A percentile compares a stretch with the other conserved stretches of the same genome.
Conservation (phyloP, 164 flowering plant species). For the Brasenia schreberi region DNA sequence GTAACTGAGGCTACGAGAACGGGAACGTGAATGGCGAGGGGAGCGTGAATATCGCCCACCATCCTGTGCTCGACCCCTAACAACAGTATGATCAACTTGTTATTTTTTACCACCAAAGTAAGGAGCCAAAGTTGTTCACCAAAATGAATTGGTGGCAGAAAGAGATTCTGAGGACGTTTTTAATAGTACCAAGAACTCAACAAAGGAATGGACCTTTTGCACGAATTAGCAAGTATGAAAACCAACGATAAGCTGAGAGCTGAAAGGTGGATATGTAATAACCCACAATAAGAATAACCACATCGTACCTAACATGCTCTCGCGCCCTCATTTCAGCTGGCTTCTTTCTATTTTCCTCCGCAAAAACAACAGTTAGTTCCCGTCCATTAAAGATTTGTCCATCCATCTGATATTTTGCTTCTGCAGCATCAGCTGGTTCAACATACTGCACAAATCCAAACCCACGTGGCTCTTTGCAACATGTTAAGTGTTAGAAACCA, state of each 20-base stretch:
- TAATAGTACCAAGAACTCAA: too few relatives aligned
- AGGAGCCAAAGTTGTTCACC: not conserved
- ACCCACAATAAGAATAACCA: not conserved
- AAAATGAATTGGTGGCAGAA: not conserved
- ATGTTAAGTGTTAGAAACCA: not conserved
- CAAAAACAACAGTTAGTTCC: slow-evolving; percentile 86
- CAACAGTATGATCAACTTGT: not conserved
- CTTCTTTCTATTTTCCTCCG: slow-evolving; percentile 82
- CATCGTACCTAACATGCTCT: slow-evolving; percentile 40
- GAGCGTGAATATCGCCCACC: slow-evolving; percentile 28
- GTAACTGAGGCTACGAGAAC: slow-evolving; percentile 43
- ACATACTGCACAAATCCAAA: slow-evolving; percentile 90
- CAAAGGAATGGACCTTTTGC: not conserved
- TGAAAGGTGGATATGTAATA: not conserved
- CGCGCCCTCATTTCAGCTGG: slow-evolving; percentile 89
- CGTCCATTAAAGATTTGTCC: slow-evolving; percentile 78
- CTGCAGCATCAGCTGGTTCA: slow-evolving; percentile 89
- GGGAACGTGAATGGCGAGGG: slow-evolving; percentile 22
- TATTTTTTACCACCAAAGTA: not conserved
- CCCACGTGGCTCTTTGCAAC: slow-evolving; percentile 81
- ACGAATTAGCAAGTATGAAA: not conserved
- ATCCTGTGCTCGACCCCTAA: slow-evolving; percentile 23
- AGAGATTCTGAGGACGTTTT: not conserved
- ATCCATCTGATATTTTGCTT: slow-evolving; percentile 88
- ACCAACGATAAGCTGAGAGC: not conserved